A percentile compares a stretch with the other conserved stretches of the same genome.
These are phyloP conservation scores for Domatiomyces catenatus DNA, from an alignment of 2,329 filamentous ascomycete genomes.

Conservation along the genomic window DNA sequence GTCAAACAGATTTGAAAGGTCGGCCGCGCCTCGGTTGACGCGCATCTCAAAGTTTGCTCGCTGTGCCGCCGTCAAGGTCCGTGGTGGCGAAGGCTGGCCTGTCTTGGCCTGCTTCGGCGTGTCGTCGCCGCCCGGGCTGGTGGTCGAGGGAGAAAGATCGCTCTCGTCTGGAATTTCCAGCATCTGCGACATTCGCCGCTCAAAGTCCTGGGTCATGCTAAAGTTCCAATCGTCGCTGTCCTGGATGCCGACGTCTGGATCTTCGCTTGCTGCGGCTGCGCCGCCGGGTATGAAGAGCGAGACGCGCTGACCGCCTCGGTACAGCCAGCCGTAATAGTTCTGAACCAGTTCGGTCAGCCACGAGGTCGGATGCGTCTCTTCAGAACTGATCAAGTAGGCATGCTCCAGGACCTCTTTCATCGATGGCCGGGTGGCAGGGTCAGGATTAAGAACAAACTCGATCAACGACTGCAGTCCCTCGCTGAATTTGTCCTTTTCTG, in stretches of 20 bases:
- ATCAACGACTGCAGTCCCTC: conserved; percentile 32
- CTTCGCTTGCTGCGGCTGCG: conserved; percentile 35
- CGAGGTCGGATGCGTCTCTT: conserved; percentile 29
- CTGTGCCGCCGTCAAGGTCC: conserved; percentile 28
- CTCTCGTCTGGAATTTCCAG: conserved; percentile 19
- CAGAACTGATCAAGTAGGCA: conserved; percentile 29
- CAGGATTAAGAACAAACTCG: conserved; percentile 28
- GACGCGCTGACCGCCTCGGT: conserved; percentile 32
- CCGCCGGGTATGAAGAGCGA: conserved; percentile 47
- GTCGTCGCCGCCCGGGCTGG: conserved; percentile 25
- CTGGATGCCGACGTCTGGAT: conserved; percentile 28
- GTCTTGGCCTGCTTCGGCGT: conserved; percentile 19
- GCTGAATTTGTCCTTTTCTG: conserved; percentile 24
- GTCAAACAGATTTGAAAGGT: conserved; percentile 44
- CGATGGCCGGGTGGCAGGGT: conserved; percentile 30
- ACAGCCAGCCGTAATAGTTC: conserved; percentile 35
- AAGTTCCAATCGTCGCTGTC: conserved; percentile 48
- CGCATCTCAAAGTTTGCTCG: conserved; percentile 41
- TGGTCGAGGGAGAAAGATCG: conserved; percentile 24
- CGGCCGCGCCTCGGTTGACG: conserved; percentile 40
- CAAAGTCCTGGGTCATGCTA: conserved; percentile 47
- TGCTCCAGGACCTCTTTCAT: conserved; percentile 34
- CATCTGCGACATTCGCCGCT: conserved; percentile 35
- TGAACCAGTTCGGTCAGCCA: conserved; percentile 31
- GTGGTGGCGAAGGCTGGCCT: conserved; percentile 12